A percentile compares a stretch with the other conserved stretches of the same genome.
These are phyloP conservation scores for Leccinum truebloodii DNA, from an alignment of 768 basidiomycete genomes.

Conservation along the genomic window DNA sequence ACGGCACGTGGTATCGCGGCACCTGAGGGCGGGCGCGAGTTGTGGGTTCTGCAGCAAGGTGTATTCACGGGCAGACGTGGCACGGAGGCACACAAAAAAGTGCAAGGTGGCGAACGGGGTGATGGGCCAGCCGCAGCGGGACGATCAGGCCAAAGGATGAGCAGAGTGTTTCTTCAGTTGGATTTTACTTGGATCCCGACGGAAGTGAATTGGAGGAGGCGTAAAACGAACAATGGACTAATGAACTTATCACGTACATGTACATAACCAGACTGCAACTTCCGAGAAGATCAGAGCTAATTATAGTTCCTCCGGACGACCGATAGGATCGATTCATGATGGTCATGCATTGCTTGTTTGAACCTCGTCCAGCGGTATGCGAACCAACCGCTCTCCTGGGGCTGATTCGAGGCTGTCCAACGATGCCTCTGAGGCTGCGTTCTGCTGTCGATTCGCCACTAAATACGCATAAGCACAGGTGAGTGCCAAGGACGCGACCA, in stretches of 20 bases:
- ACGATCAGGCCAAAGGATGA: constrained; percentile 6
- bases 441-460: constrained; percentile 53
- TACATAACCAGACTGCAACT: too few species aligned
- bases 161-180: background rate
- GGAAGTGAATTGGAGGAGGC: too few species aligned
- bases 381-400: constrained; percentile 65
- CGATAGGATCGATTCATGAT: constrained; percentile 9
- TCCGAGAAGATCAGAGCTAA: too few species aligned
- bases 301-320: too few species aligned
- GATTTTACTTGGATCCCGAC: too few species aligned
- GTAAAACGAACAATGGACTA: too few species aligned
- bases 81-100: constrained; percentile 27
- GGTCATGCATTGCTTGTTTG: constrained; percentile 31
- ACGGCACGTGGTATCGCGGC: constrained; percentile 27
- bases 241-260: too few species aligned
- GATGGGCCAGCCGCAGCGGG: background rate
- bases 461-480: background rate
- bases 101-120: constrained; percentile 27
- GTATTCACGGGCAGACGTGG: constrained; percentile 29
- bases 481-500: constrained; percentile 5
- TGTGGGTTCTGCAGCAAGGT: constrained; percentile 27
- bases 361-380: constrained; percentile 72
- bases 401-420: constrained; percentile 13
- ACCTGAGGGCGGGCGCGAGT: constrained; percentile 20
- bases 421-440: constrained; percentile 28